Base-by-base conservation (phyloP, 148 eudicot genomes). In the Nepenthes mirabilis region DNA sequence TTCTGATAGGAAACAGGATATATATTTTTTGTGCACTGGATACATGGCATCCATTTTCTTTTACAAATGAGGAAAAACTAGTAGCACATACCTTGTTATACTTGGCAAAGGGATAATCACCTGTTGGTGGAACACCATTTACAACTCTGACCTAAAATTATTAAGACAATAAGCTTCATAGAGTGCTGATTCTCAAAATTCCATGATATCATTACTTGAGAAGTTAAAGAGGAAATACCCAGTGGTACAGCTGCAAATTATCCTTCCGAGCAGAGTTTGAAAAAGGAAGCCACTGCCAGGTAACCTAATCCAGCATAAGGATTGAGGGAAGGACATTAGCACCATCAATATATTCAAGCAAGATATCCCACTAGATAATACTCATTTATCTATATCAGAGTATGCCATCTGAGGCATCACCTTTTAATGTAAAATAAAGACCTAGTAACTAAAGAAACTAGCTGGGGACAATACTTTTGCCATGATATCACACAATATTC, bases 281-380 rank as follows among this genome's bases (percentile, higher is more conserved):
- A 70, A 93, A 93, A 32, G 94, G 74, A 60, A 91, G 86, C 98
- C 98, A 91, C 64, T 88, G 88, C 98, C 98, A 91, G 11, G 98
- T 80, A 53, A 88, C 80, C 96, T 91, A 79, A 59, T 6, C 9
- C 34, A 56, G 36, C 43, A 14, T 1, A 56, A 55, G 45, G 35
- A 33, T 34, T 52, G 35, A 60, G 34, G 10, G 1, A 1, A 52
- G 9, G 33, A 37, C 34, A 40, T 53, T 56, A 65, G 14, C 10
- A 1, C 33, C 11, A 50, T 1, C 68, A 47, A 56, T 57, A 32
- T 57, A 52, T 32, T n/a, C 8, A 40, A 52, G 32, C 14, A 52
- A 52, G 14, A 52, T 52, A 52, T 40, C 45, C 8, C 8, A 40
- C 45, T 40, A 40, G 45, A 40, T 40, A 3, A 40, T 8, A 40